Evolutionary conservation across 768 basidiomycete genomes (phyloP).

Genomic region (Mycena haematopus): DNA sequence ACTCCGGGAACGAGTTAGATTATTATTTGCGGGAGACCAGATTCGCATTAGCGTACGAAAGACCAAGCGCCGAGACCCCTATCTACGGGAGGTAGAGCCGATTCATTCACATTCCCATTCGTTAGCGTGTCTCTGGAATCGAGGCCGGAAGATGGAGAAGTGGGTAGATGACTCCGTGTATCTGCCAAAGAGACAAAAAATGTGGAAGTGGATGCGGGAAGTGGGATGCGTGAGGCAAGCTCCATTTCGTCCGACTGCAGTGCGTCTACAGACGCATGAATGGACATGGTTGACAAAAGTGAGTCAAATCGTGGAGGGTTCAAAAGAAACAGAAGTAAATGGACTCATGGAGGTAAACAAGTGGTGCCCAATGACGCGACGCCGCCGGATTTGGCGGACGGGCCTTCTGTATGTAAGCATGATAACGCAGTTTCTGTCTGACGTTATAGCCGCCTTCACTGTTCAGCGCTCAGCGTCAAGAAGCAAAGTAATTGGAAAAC

Average conservation of each 20-base stretch:
- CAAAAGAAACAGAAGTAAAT: not conserved
- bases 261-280: not conserved
- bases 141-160: too few species aligned
- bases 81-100: slow-evolving; percentile 33
- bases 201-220: slow-evolving; percentile 18
- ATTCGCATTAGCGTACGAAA: slow-evolving; percentile 29
- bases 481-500: too few species aligned
- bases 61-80: slow-evolving; percentile 35
- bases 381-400: too few species aligned
- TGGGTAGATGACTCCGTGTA: slow-evolving; percentile 21
- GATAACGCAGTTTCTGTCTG: too few species aligned
- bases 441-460: too few species aligned
- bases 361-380: too few species aligned
- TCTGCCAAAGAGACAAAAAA: not conserved
- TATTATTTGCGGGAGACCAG: too few species aligned
- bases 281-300: not conserved
- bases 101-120: not conserved
- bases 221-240: slow-evolving; percentile 19
- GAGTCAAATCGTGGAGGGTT: not conserved
- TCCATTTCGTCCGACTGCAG: slow-evolving; percentile 17
- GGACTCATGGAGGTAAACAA: not conserved
- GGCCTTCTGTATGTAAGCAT: too few species aligned
- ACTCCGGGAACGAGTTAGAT: slow-evolving; percentile 18
- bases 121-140: not conserved
- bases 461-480: too few species aligned